phyloP scores from a whole-genome alignment of 352 stramenopile genomes.

The Phytophthora meadii region DNA sequence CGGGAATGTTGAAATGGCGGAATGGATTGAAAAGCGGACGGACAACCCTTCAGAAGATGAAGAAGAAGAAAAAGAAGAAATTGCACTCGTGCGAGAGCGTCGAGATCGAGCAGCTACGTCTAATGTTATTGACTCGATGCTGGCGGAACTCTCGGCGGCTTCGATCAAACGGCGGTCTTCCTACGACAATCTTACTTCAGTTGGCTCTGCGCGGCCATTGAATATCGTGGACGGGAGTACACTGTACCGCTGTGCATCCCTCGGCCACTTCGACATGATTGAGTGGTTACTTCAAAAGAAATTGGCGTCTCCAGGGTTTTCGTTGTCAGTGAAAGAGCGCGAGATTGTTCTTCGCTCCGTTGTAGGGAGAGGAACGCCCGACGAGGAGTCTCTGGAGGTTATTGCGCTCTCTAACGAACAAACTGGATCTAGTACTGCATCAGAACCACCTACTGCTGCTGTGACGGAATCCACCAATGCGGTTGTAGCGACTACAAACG shows the following conservation, averaged over 20 bases:
- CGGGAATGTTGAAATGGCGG: constrained; percentile 38
- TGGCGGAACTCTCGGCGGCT: constrained; percentile 4
- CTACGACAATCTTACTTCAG: constrained; percentile 20
- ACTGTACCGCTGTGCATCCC: constrained; percentile 31
- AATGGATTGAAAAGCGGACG: constrained; percentile 35
- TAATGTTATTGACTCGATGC: constrained; percentile 25
- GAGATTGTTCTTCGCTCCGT: constrained; percentile 38
- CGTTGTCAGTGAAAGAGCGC: constrained; percentile 31
- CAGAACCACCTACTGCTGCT: constrained; percentile 16
- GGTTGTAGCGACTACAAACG: constrained; percentile 15
- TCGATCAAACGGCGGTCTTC: constrained; percentile 30
- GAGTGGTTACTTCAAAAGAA: constrained; percentile 40
- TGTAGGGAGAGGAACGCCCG: constrained; percentile 19
- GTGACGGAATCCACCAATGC: constrained; percentile 6
- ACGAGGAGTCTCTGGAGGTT: constrained; percentile 22
- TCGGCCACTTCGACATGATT: constrained; percentile 31
- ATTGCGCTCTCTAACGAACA: constrained; percentile 1
- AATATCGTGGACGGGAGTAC: constrained; percentile 34
- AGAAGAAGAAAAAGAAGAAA: constrained; percentile 5
- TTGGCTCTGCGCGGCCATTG: constrained; percentile 15
- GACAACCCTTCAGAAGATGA: constrained; percentile 5
- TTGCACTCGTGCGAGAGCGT: constrained; percentile 17
- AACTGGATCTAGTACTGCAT: background rate
- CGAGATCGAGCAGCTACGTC: constrained; percentile 24
- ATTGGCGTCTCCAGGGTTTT: constrained; percentile 23